Evolutionary conservation across 1,284 basidiomycete species (phyloP), one percentile per base, ranked within the genome.

Genomic region (Agroathelia rolfsii): DNA sequence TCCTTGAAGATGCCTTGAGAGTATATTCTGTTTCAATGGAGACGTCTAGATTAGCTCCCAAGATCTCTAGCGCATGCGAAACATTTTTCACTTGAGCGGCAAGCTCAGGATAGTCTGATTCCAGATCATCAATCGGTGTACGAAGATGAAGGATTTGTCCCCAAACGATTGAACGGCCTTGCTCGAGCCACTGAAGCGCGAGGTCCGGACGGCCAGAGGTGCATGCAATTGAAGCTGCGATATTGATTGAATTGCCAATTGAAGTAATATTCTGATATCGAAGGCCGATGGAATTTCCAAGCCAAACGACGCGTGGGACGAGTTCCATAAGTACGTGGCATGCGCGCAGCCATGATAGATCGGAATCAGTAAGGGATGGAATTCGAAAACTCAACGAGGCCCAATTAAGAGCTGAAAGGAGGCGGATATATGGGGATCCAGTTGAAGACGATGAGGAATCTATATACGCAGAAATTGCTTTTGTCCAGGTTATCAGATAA

Each of bases 361-460:
- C 37, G 13, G 12, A 10, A 28, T 15, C 8, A 24, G 10, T 18
- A 14, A 12, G 6, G 22, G 3, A 53, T 67, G 22, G 36, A 74
- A 73, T 46, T 47, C 57, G 82, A 81, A 41, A 56, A 62, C 0
- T 65, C 61, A 1, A 77, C 77, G 51, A 61, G 80, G 24, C 58
- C 59, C 0, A 39, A 36, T 40, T 70, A 73, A 4, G 32, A 32
- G 15, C 51, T 53, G 3, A 55, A 53, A n/a, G n/a, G n/a, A n/a
- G 22, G 61, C 56, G 26, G 50, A 50, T 22, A 52, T 51, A 58
- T 41, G 3, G 47, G 41, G 8, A 44, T 55, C 3, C 73, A 68
- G 10, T 58, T 64, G 47, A 82, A 76, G 39, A 63, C 63, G 41
- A 82, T 51, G 50, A n/a, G n/a, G n/a, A n/a, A n/a, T n/a, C n/a